Percentiles rank a stretch among this genome's conserved stretches.
These are phyloP conservation scores for Lecanoromycetidae sp. DNA, from an alignment of 2,329 filamentous ascomycete genomes.

Conservation along the genomic window DNA sequence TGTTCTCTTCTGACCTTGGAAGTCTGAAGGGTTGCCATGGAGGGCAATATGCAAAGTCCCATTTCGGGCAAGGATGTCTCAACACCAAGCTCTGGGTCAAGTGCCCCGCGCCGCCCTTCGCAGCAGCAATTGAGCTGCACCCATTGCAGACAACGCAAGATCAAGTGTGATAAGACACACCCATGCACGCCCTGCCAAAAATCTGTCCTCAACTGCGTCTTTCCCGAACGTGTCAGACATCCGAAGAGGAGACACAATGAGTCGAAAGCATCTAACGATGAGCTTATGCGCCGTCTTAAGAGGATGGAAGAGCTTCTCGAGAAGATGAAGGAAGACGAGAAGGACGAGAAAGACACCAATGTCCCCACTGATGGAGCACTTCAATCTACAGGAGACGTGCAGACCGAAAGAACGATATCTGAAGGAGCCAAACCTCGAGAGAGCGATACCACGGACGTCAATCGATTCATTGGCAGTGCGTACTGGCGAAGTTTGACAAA, in stretches of 20 bases:
- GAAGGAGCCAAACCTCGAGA: neutral
- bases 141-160: constrained; percentile 17
- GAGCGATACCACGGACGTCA: neutral
- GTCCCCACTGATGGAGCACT: neutral
- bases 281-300: constrained; percentile 23
- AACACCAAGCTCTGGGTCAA: neutral
- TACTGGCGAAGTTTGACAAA: constrained; percentile 15
- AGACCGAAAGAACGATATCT: neutral
- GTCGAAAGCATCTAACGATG: constrained; percentile 43
- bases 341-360: neutral
- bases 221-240: constrained; percentile 14
- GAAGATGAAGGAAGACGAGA: constrained; percentile 13
- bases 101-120: neutral
- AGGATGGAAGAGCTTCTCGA: constrained; percentile 16
- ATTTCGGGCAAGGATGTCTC: neutral
- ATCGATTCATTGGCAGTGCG: constrained; percentile 9
- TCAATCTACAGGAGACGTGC: neutral
- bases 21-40: no score
- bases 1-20: no score
- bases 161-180: constrained; percentile 17
- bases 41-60: neutral
- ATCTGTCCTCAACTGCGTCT: constrained; percentile 14
- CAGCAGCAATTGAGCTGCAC: constrained; percentile 17
- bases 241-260: constrained; percentile 11
- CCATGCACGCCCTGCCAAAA: constrained; percentile 15